These are phyloP conservation scores for Pseudogymnoascus sp. DNA, from an alignment of 2,329 filamentous ascomycete species.

Conservation along the genomic window DNA sequence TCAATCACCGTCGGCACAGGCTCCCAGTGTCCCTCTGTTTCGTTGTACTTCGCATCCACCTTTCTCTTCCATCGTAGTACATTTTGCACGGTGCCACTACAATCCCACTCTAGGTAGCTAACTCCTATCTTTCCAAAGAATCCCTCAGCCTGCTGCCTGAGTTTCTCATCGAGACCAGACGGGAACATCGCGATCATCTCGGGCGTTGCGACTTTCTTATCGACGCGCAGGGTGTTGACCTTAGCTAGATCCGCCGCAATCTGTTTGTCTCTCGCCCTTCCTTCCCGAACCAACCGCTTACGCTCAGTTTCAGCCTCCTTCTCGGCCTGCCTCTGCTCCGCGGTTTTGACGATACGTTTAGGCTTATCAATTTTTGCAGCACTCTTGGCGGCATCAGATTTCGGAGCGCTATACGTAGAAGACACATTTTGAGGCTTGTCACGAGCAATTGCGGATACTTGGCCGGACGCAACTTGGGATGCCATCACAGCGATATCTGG, in stretches of 20 bases:
- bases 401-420: constrained; percentile 14
- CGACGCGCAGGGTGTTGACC: constrained; percentile 62
- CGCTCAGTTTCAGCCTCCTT: constrained; percentile 39
- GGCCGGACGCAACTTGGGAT: not conserved
- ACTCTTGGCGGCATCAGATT: constrained; percentile 16
- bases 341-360: not conserved
- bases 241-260: constrained; percentile 57
- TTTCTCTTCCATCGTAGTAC: constrained; percentile 47
- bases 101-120: constrained; percentile 34
- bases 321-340: constrained; percentile 18
- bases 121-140: constrained; percentile 45
- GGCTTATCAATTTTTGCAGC: constrained; percentile 16
- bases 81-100: constrained; percentile 37
- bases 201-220: constrained; percentile 62
- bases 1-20: constrained; percentile 35
- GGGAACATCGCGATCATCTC: constrained; percentile 74
- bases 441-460: not conserved
- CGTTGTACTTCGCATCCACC: constrained; percentile 39
- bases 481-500: constrained; percentile 15
- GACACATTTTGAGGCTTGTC: constrained; percentile 11
- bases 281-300: constrained; percentile 50
- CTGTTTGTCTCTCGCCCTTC: constrained; percentile 55
- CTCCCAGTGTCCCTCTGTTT: constrained; percentile 40
- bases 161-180: constrained; percentile 39
- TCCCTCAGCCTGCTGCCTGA: constrained; percentile 38